A percentile compares a stretch with the other conserved stretches of the same genome.
phyloP scores from a whole-genome alignment of 2,329 filamentous ascomycete species.

The Fusarium newnesense region DNA sequence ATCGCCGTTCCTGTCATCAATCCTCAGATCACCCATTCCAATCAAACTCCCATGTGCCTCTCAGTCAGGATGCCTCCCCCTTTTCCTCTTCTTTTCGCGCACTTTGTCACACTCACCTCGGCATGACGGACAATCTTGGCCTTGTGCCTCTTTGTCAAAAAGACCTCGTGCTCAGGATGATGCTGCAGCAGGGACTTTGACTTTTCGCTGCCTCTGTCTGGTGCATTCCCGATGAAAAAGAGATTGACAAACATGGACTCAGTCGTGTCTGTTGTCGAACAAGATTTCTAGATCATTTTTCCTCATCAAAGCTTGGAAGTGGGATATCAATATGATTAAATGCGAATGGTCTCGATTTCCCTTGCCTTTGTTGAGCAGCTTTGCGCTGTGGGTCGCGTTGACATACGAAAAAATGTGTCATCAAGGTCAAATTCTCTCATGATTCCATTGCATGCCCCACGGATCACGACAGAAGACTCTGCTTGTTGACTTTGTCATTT shows the following conservation, averaged over 20 bases:
- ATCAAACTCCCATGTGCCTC: neutral
- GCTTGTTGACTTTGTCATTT: neutral
- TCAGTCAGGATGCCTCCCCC: neutral
- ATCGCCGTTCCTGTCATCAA: accelerated
- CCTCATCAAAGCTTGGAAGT: accelerated
- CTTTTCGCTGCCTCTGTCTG: neutral
- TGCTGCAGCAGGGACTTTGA: accelerated
- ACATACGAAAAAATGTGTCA: neutral
- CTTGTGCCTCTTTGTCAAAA: accelerated
- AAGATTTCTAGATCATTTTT: accelerated
- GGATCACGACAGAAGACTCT: neutral
- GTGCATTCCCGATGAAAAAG: neutral
- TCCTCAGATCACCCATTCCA: accelerated
- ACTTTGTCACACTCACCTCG: neutral
- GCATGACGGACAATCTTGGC: neutral
- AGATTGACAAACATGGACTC: neutral
- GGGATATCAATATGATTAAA: neutral
- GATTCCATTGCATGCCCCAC: accelerated
- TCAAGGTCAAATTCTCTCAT: neutral
- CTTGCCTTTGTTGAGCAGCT: neutral
- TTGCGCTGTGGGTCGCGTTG: neutral
- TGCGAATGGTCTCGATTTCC: neutral
- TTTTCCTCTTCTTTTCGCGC: neutral
- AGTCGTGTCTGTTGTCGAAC: accelerated
- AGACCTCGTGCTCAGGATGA: neutral